Evolutionary conservation across 1,139 yeast genomes (phyloP).

Genomic region (Scheffersomyces cryptocercus): DNA sequence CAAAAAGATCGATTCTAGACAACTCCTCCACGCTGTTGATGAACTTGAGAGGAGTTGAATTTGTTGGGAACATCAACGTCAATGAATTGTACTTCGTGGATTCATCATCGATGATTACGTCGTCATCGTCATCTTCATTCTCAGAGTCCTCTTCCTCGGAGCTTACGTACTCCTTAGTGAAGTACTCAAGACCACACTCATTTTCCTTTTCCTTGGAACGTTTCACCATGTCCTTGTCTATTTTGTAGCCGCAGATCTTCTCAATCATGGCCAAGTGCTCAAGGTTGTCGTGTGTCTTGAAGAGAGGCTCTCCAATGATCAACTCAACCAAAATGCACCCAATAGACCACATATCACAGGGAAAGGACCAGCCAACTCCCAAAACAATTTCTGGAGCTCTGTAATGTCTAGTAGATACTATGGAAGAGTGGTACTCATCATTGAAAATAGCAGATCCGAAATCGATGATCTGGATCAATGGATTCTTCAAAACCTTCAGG

Average conservation of each 20-base stretch:
- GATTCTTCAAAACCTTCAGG: constrained; percentile 65
- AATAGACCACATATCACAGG: constrained; percentile 95
- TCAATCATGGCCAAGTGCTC: constrained; percentile 97
- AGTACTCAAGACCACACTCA: constrained; percentile 45
- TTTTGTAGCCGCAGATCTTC: constrained; percentile 54
- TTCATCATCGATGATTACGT: constrained; percentile 34
- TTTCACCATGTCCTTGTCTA: constrained; percentile 41
- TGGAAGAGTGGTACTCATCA: constrained; percentile 90
- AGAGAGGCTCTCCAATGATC: constrained; percentile 92
- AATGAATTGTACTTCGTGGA: constrained; percentile 26
- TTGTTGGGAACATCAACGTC: constrained; percentile 35
- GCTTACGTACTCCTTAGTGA: constrained; percentile 28
- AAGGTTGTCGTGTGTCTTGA: constrained; percentile 90
- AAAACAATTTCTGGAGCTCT: constrained; percentile 96
- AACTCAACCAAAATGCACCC: constrained; percentile 93
- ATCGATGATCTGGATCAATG: constrained; percentile 87
- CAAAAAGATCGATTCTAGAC: constrained; percentile 51
- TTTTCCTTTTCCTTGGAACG: constrained; percentile 37
- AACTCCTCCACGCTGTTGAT: constrained; percentile 54
- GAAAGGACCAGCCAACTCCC: constrained; percentile 89
- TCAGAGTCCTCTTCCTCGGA: constrained; percentile 17
- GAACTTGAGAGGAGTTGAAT: constrained; percentile 47
- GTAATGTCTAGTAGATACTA: constrained; percentile 94
- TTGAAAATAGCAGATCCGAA: constrained; percentile 94
- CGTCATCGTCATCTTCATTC: constrained; percentile 21